Evolutionary conservation across 202 grass and related monocot genomes (phyloP), one percentile per base, ranked within the genome.

Genomic region (Panicum hallii): DNA sequence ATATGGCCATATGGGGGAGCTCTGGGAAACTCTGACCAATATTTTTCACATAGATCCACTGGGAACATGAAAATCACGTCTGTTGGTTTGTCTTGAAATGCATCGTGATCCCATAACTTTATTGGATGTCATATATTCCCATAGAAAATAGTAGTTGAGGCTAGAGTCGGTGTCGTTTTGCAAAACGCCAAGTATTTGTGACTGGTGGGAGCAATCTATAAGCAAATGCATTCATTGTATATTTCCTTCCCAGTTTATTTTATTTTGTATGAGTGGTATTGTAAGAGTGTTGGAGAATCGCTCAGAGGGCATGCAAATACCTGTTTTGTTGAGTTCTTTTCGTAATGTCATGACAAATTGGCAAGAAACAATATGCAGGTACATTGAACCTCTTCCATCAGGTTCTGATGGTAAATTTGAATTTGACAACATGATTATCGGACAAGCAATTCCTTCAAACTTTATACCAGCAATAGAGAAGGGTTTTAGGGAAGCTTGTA

Each of bases 381-480:
- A 96, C 40, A 87, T 99, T 62, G 96, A 99, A 74, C 96, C 96
- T 72, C 90, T 96, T 89, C 96, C 91, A 50, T 72, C 89, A 88
- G 93, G 69, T 48, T 86, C 86, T 42, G 83, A 89, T 23, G 60
- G 81, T 73, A 99, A 99, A 83, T 96, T 99, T 67, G 93, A 96
- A 89, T 99, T 99, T 88, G 96, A 96, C 20, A 99, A 99, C 80
- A 82, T 90, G 79, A 89, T 99, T 75, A 96, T 96, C 38, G 96
- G 93, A 56, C 93, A 99, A 93, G 96, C 89, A 79, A 83, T 99
- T 87, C 96, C 93, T 38, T 95, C 93, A 52, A 94, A 92, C 69
- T 99, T 99, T 49, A 90, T 99, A 82, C 96, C 93, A 56, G 96
- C 96, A 23, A 99, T 99, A 80, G 96, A 99, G 75, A 99, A 99